A percentile compares a stretch with the other conserved stretches of the same genome.
These are phyloP conservation scores for Closterium sp. DNA, from an alignment of 139 green algal genomes.

Conservation along the genomic window DNA sequence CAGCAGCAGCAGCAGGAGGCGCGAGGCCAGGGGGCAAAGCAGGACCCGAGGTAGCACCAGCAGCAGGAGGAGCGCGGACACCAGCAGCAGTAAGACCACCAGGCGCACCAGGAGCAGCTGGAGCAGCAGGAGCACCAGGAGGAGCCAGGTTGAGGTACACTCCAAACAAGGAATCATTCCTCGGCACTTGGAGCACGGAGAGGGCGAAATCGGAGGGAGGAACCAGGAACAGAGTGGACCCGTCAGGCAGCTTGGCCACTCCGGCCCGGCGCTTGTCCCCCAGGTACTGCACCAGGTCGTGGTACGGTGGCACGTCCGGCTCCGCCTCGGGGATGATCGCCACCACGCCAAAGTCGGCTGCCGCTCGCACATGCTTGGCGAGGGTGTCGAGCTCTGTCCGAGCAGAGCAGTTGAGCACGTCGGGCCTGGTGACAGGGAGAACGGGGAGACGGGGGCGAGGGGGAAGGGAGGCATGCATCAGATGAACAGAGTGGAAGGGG, in stretches of 20 bases:
- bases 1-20: neutral
- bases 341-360: constrained; percentile 30
- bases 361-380: constrained; percentile 26
- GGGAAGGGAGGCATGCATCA: no score
- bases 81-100: neutral
- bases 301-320: constrained; percentile 35
- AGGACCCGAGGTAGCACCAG: neutral
- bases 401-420: constrained; percentile 49
- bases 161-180: constrained; percentile 39
- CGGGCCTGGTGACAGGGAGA: constrained; percentile 23
- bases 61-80: neutral
- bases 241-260: constrained; percentile 40
- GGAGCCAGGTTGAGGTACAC: neutral
- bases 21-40: neutral
- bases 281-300: constrained; percentile 54
- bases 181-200: constrained; percentile 41
- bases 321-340: constrained; percentile 30
- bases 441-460: neutral
- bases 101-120: neutral
- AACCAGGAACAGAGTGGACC: constrained; percentile 46
- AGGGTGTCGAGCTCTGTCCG: constrained; percentile 50
- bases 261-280: constrained; percentile 43
- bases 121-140: neutral
- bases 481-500: no score
- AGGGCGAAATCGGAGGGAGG: constrained; percentile 48